Base-by-base conservation (phyloP, 2,329 filamentous ascomycete genomes). In the Alternaria rosae region DNA sequence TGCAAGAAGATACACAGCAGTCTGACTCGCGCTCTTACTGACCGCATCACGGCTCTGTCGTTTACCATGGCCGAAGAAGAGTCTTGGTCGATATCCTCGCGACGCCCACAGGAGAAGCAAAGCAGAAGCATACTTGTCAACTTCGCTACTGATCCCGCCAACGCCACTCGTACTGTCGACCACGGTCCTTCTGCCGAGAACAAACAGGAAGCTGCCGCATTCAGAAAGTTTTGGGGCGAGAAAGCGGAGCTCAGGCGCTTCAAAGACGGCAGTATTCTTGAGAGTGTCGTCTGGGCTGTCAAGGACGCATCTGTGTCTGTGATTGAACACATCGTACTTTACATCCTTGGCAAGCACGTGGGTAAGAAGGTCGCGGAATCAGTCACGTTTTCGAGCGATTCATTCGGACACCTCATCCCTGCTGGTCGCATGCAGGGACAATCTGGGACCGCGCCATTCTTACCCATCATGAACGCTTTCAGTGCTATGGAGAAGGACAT, bases 241-340 rank as follows among this genome's bases (percentile, higher is more conserved):
- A 97, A 95, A 77, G 88, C 95, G 1, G 95, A 99, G 78, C 85
- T 99, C 47, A 88, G 95, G 67, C 91, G 95, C 20, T 99, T 99
- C 84, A 96, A 94, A 72, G 93, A 98, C 73, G 95, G 95, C 21
- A 94, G 91, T 70, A 97, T 99, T 68, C 85, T 93, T 9, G 96
- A 99, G 79, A 97, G 92, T 73, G 83, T 98, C 28, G 90, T 97
- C 20, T 99, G 95, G 95, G 85, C 80, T 3, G 64, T 85, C 3
- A 86, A 89, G 67, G 85, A 87, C 57, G 83, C 86, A 2, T 82
- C 88, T 2, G 82, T 81, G 30, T 87, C 89, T 7, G 88, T 97
- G 20, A 87, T 93, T 54, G 87, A 93, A 72, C 93, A 97, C 68
- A 95, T 98, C 61, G 82, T 93, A 48, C 83, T 85, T 5, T 92